Evolutionary conservation across 1,139 yeast genomes (phyloP), one percentile per base, ranked within the genome.

Genomic region (Saccharomycopsis hybrid): DNA sequence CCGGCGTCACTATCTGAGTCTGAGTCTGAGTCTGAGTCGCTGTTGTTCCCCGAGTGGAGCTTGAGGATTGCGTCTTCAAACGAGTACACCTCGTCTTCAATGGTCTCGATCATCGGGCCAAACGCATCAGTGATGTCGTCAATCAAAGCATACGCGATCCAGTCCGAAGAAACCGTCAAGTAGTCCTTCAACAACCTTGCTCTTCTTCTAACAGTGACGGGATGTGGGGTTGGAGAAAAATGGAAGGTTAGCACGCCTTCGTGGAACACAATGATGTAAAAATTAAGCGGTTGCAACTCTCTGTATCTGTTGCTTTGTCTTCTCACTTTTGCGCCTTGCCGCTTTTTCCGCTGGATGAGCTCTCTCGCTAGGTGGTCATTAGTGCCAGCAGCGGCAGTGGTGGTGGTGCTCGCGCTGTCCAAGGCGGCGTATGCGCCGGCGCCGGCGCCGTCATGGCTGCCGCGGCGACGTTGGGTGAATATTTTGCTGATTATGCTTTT

Each of bases 71-170:
- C 85, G 62, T 92, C 97, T 60, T 92, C 98, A 54, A 92, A 92
- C 13, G 80, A 75, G 62, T 89, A 89, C 9, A 92, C 95, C 60
- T 92, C 98, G 50, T 83, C 87, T 62, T 92, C 97, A 48, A 92
- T 88, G 44, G 92, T 80, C 54, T 87, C 95, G 57, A 92, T 90
- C 82, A 92, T 81, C 1, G 98, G 98, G 0, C 95, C 97, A 72
- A 88, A 92, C 0, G 95, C 94, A 71, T 92, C 98, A 1, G 97
- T 90, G 56, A 92, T 88, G 64, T 92, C 97, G 70, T 92, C 98
- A 61, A 92, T 89, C 56, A 92, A 71, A 0, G 98, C 98, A 68
- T 92, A 92, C 2, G 96, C 92, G 46, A 92, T 84, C 98, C 98
- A 92, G 65, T 92, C 98, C 0, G 97, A 81, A 1, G 94, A 80